These are phyloP conservation scores for Lycium barbarum DNA, from an alignment of 257 asterid genomes.

Conservation along the genomic window DNA sequence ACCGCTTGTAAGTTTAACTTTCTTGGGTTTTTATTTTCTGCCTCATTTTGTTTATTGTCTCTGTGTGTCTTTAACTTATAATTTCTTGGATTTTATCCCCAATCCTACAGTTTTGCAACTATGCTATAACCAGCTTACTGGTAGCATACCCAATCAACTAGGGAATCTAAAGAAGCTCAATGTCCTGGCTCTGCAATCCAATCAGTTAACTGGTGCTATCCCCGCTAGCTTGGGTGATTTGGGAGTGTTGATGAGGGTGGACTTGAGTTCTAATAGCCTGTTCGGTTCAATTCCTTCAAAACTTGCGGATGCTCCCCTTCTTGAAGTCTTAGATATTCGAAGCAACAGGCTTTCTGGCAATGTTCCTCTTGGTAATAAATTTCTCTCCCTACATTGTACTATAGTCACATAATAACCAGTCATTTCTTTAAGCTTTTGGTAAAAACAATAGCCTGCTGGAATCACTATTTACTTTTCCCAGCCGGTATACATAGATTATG, in stretches of 20 bases:
- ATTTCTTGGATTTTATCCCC: background rate
- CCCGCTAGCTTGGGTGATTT: slow-evolving; percentile 93
- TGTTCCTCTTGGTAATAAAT: slow-evolving; percentile 84
- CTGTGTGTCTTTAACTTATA: background rate
- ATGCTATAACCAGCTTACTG: slow-evolving; percentile 77
- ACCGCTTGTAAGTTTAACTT: background rate
- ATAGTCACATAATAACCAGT: background rate
- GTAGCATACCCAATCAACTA: slow-evolving; percentile 83
- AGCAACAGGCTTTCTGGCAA: slow-evolving; percentile 87
- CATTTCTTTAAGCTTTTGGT: background rate
- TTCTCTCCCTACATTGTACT: background rate
- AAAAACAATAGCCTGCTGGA: background rate
- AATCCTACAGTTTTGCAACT: slow-evolving; percentile 80
- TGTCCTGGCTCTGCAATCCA: slow-evolving; percentile 80
- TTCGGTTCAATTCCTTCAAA: slow-evolving; percentile 88
- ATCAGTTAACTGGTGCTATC: slow-evolving; percentile 83
- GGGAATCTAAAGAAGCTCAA: slow-evolving; percentile 68
- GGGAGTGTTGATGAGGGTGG: slow-evolving; percentile 66
- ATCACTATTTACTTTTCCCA: no score
- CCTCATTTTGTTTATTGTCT: background rate
- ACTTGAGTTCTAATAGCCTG: slow-evolving; percentile 73
- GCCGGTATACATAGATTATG: no score
- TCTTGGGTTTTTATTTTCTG: background rate
- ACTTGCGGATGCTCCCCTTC: slow-evolving; percentile 83
- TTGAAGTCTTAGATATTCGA: slow-evolving; percentile 73